Evolutionary conservation across 495 filamentous ascomycete genomes (phyloP).

Genomic region (Copromyces sp.): DNA sequence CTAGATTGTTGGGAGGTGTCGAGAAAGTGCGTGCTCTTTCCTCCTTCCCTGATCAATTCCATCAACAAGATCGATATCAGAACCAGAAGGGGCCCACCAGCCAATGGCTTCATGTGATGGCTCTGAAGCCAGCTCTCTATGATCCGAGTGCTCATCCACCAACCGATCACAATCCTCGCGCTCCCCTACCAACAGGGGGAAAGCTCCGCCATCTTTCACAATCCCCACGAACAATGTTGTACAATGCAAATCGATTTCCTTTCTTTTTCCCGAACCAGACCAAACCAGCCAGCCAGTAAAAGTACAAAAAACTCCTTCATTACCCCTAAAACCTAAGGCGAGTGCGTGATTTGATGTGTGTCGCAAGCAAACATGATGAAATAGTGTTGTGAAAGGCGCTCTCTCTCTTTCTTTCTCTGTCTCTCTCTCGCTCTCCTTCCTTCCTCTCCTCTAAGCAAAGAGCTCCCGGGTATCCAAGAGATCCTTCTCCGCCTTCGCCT

Average conservation of each 20-base stretch:
- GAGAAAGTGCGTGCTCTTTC: background rate
- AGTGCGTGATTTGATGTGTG: background rate
- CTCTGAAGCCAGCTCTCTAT: background rate
- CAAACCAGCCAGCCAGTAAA: background rate
- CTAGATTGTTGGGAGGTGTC: background rate
- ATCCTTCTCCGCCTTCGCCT: slow-evolving; percentile 49
- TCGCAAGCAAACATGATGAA: background rate
- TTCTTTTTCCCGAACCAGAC: background rate
- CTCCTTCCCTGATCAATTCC: background rate
- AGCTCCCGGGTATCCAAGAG: slow-evolving; percentile 71
- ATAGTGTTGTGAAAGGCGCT: background rate
- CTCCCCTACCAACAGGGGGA: background rate
- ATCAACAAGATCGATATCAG: background rate
- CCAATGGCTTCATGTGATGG: background rate
- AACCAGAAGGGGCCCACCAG: background rate
- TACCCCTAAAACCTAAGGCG: background rate
- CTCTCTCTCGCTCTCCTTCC: background rate
- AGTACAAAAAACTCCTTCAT: background rate
- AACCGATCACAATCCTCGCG: background rate
- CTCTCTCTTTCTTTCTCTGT: background rate
- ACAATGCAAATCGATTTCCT: background rate
- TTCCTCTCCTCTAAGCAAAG: slow-evolving; percentile 52
- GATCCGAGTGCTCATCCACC: background rate
- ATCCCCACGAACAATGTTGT: background rate
- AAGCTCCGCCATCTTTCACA: background rate